Evolutionary conservation across 345 rosid species (phyloP).

Genomic region (Ceriops tagal): DNA sequence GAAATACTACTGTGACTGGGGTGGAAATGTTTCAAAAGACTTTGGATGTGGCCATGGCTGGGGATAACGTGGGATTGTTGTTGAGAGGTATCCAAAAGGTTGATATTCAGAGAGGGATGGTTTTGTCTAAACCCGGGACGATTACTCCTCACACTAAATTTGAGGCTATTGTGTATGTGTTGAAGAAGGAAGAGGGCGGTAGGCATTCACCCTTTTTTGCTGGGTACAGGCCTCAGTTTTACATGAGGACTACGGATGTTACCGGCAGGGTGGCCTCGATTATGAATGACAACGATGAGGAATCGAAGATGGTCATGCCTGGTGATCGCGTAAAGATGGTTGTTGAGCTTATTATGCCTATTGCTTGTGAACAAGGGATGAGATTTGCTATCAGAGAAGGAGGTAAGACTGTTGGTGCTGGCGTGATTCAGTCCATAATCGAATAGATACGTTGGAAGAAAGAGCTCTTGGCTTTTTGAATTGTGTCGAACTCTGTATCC

Average conservation of each 20-base stretch:
- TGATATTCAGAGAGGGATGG: conserved; percentile 97
- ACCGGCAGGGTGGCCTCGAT: conserved; percentile 72
- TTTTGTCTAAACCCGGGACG: conserved; percentile 81
- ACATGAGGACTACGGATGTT: conserved; percentile 94
- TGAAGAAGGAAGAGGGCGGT: conserved; percentile 99
- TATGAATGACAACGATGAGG: conserved; percentile 89
- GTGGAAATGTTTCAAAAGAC: conserved; percentile 92
- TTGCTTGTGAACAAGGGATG: conserved; percentile 95
- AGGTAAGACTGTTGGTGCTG: conserved; percentile 95
- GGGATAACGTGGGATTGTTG: conserved; percentile 87
- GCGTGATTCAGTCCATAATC: conserved; percentile 81
- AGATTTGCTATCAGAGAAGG: conserved; percentile 97
- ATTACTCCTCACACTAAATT: conserved; percentile 82
- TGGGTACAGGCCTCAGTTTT: conserved; percentile 88
- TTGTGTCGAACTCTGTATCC: conserved; percentile 25
- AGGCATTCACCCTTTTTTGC: conserved; percentile 90
- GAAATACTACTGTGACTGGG: conserved; percentile 67
- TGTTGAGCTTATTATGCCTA: conserved; percentile 87
- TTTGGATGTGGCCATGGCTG: conserved; percentile 85
- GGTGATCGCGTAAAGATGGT: conserved; percentile 90
- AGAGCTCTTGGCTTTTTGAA: conserved; percentile 17
- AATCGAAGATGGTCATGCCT: conserved; percentile 99
- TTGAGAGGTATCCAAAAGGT: conserved; percentile 83
- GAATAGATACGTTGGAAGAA: conserved; percentile 18
- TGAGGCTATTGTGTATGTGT: conserved; percentile 67